A percentile compares a stretch with the other conserved stretches of the same genome.
Evolutionary conservation across 371 early-diverging fungal genomes (phyloP).

Genomic region (Rhizopus delemar): DNA sequence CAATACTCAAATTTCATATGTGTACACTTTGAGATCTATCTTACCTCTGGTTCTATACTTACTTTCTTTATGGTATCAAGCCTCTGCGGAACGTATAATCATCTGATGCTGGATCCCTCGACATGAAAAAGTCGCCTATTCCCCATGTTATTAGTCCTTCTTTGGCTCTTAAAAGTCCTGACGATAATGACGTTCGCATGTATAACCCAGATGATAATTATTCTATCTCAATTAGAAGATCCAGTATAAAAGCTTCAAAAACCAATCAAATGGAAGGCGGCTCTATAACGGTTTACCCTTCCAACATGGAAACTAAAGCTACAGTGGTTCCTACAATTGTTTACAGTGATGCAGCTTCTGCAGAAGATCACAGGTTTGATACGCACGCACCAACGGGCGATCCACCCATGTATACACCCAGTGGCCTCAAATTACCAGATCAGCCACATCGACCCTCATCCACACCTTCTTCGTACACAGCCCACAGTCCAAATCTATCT

Average conservation of each 20-base stretch:
- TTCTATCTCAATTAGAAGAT: constrained; percentile 39
- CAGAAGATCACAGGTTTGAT: not conserved
- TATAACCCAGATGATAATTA: constrained; percentile 43
- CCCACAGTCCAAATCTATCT: not conserved
- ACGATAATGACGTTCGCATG: constrained; percentile 40
- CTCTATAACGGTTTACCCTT: constrained; percentile 10
- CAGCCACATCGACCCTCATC: not conserved
- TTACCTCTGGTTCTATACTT: constrained; percentile 76
- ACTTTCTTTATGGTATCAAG: constrained; percentile 48
- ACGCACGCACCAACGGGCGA: not conserved
- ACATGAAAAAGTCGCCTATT: not conserved
- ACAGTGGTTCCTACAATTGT: constrained; percentile 19
- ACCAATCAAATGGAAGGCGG: constrained; percentile 19
- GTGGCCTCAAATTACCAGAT: not conserved
- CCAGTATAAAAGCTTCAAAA: constrained; percentile 25
- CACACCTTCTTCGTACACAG: not conserved
- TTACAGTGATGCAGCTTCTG: constrained; percentile 9
- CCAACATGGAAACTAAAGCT: not conserved
- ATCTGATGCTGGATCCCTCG: not conserved
- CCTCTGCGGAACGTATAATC: constrained; percentile 28
- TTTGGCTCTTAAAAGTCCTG: constrained; percentile 11
- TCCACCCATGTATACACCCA: not conserved
- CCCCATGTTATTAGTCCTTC: constrained; percentile 2
- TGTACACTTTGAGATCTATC: constrained; percentile 74
- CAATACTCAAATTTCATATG: constrained; percentile 31